phyloP scores from a whole-genome alignment of 768 basidiomycete species.

The Dentipellis fragilis region DNA sequence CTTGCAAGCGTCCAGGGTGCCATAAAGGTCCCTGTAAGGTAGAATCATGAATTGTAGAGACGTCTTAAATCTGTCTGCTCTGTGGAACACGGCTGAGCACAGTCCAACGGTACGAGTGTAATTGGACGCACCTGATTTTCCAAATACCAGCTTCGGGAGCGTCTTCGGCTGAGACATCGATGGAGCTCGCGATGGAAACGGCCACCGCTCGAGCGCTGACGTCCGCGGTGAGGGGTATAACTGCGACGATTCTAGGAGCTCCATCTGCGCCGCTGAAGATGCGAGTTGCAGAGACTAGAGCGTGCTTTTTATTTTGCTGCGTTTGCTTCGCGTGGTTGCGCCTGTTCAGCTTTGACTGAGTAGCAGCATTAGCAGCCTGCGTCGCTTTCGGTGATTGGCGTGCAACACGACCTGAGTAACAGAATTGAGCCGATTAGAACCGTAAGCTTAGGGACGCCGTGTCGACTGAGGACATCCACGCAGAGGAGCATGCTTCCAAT shows the following conservation, averaged over 20 bases:
- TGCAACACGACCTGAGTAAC: slow-evolving; percentile 41
- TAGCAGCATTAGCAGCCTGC: slow-evolving; percentile 35
- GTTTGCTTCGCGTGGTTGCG: slow-evolving; percentile 80
- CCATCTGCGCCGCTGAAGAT: slow-evolving; percentile 72
- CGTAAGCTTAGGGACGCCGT: too few relatives aligned
- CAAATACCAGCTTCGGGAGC: slow-evolving; percentile 47
- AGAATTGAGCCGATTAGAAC: too few relatives aligned
- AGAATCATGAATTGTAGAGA: slow-evolving; percentile 81
- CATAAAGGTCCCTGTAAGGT: slow-evolving; percentile 61
- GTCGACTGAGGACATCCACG: not conserved
- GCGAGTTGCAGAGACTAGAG: slow-evolving; percentile 60
- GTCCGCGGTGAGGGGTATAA: slow-evolving; percentile 75
- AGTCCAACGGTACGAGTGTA: not conserved
- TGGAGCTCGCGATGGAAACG: slow-evolving; percentile 43
- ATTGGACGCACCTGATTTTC: slow-evolving; percentile 49
- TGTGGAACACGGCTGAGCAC: slow-evolving; percentile 19
- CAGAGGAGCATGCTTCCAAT: too few relatives aligned
- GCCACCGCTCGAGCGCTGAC: slow-evolving; percentile 43
- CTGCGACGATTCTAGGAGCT: slow-evolving; percentile 76
- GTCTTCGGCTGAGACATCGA: slow-evolving; percentile 45
- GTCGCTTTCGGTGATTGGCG: slow-evolving; percentile 46
- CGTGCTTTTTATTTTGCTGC: slow-evolving; percentile 60
- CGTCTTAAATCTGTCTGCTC: slow-evolving; percentile 85
- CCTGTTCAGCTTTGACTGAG: slow-evolving; percentile 70
- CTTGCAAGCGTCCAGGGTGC: slow-evolving; percentile 75